These are phyloP conservation scores for Aspergillus avenaceus DNA, from an alignment of 495 filamentous ascomycete species.

Conservation along the genomic window DNA sequence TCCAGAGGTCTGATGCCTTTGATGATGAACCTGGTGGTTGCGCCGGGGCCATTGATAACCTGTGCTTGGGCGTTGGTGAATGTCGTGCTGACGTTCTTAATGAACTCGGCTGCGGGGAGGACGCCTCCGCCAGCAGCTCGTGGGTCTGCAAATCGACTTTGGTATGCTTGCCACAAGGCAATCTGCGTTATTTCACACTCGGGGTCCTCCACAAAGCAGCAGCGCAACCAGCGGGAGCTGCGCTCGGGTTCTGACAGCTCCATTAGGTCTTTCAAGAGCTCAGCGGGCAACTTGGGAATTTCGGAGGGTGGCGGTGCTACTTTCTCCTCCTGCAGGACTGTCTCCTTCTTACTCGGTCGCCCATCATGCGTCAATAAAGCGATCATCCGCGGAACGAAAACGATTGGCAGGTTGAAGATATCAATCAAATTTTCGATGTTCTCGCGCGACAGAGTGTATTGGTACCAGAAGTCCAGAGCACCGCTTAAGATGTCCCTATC, in stretches of 20 bases:
- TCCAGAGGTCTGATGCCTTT: slow-evolving; percentile 80
- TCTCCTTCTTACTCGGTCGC: slow-evolving; percentile 35
- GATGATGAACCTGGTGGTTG: slow-evolving; percentile 82
- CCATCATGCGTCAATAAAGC: slow-evolving; percentile 69
- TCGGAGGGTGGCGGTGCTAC: slow-evolving; percentile 48
- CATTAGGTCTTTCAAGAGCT: slow-evolving; percentile 73
- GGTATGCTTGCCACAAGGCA: slow-evolving; percentile 93
- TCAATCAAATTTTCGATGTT: slow-evolving; percentile 73
- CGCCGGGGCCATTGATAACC: slow-evolving; percentile 56
- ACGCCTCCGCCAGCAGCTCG: slow-evolving; percentile 50
- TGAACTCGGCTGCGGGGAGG: slow-evolving; percentile 90
- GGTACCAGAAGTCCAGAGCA: slow-evolving; percentile 90
- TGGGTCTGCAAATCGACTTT: slow-evolving; percentile 65
- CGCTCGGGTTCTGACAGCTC: slow-evolving; percentile 79
- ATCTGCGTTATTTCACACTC: slow-evolving; percentile 92
- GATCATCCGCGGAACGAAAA: slow-evolving; percentile 69
- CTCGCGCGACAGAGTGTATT: slow-evolving; percentile 81
- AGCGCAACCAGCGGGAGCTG: slow-evolving; percentile 72
- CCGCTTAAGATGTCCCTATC: slow-evolving; percentile 87
- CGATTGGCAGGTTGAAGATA: slow-evolving; percentile 56
- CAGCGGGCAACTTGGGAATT: slow-evolving; percentile 70
- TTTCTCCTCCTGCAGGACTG: slow-evolving; percentile 42
- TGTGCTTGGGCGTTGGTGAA: slow-evolving; percentile 77
- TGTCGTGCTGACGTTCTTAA: slow-evolving; percentile 83
- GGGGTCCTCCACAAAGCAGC: slow-evolving; percentile 74